These are phyloP conservation scores for Geotrichum australiense DNA, from an alignment of 1,139 yeast species.

Conservation along the genomic window DNA sequence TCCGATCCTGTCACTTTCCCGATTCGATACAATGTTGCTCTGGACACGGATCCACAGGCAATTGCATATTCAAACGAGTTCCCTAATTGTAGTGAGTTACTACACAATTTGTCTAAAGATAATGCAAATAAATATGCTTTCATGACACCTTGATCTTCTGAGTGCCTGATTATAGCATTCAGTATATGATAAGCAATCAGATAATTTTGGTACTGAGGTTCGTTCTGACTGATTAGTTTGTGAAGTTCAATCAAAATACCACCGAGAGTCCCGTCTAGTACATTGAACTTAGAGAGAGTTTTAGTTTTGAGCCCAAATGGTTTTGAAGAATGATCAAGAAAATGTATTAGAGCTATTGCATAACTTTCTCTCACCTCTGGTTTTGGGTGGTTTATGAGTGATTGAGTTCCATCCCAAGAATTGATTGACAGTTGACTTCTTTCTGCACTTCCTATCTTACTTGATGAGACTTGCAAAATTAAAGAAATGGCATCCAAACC, in stretches of 20 bases:
- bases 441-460: slow-evolving; percentile 10
- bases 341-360: slow-evolving; percentile 25
- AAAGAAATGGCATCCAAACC: slow-evolving; percentile 7
- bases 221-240: slow-evolving; percentile 18
- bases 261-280: slow-evolving; percentile 24
- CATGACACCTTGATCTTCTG: slow-evolving; percentile 21
- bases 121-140: slow-evolving; percentile 22
- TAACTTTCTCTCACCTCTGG: slow-evolving; percentile 27
- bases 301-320: slow-evolving; percentile 7
- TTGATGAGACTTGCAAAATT: slow-evolving; percentile 4
- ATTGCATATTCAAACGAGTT: slow-evolving; percentile 23
- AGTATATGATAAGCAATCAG: slow-evolving; percentile 22
- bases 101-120: slow-evolving; percentile 20
- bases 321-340: slow-evolving; percentile 20
- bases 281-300: slow-evolving; percentile 15
- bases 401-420: slow-evolving; percentile 34
- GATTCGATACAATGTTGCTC: slow-evolving; percentile 24
- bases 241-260: slow-evolving; percentile 22
- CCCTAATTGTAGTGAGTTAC: slow-evolving; percentile 15
- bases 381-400: slow-evolving; percentile 27
- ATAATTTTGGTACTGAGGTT: slow-evolving; percentile 14
- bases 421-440: slow-evolving; percentile 31
- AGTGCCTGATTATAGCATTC: slow-evolving; percentile 18
- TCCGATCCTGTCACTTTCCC: slow-evolving; percentile 20
- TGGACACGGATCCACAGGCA: slow-evolving; percentile 22